A percentile compares a stretch with the other conserved stretches of the same genome.
phyloP scores from a whole-genome alignment of 2,329 filamentous ascomycete genomes.

The Hypoxylon sp. region DNA sequence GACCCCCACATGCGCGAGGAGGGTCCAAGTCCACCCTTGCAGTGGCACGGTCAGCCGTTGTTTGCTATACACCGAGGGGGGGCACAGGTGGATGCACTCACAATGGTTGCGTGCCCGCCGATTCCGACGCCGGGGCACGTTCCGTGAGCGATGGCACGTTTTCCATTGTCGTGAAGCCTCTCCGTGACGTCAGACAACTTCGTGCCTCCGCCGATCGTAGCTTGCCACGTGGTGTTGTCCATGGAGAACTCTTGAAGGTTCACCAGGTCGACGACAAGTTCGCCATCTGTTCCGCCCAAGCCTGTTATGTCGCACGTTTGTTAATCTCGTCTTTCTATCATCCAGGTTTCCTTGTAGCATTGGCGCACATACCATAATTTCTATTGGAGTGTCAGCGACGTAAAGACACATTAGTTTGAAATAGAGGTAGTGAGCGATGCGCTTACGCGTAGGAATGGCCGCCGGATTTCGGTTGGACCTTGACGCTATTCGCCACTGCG shows the following conservation, averaged over 20 bases:
- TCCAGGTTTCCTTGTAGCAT: slow-evolving; percentile 1
- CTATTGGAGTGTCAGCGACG: slow-evolving; percentile 39
- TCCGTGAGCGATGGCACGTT: slow-evolving; percentile 69
- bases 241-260: slow-evolving; percentile 66
- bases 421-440: not conserved
- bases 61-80: no score
- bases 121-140: slow-evolving; percentile 70
- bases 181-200: slow-evolving; percentile 64
- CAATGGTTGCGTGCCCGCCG: slow-evolving; percentile 69
- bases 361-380: slow-evolving; percentile 49
- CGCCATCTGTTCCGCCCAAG: slow-evolving; percentile 63
- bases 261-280: slow-evolving; percentile 65
- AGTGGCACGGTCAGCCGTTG: slow-evolving; percentile 28
- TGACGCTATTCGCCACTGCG: slow-evolving; percentile 60
- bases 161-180: slow-evolving; percentile 62
- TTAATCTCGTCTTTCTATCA: slow-evolving; percentile 24
- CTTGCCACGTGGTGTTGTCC: slow-evolving; percentile 63
- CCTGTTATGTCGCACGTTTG: slow-evolving; percentile 46
- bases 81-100: slow-evolving; percentile 51
- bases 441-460: slow-evolving; percentile 72
- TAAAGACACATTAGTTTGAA: not conserved
- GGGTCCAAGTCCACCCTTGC: slow-evolving; percentile 67
- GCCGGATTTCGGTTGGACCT: slow-evolving; percentile 72
- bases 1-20: slow-evolving; percentile 70
- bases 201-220: slow-evolving; percentile 66